These are phyloP conservation scores for Aspergillus phoenicis DNA, from an alignment of 2,329 filamentous ascomycete species.

Conservation along the genomic window DNA sequence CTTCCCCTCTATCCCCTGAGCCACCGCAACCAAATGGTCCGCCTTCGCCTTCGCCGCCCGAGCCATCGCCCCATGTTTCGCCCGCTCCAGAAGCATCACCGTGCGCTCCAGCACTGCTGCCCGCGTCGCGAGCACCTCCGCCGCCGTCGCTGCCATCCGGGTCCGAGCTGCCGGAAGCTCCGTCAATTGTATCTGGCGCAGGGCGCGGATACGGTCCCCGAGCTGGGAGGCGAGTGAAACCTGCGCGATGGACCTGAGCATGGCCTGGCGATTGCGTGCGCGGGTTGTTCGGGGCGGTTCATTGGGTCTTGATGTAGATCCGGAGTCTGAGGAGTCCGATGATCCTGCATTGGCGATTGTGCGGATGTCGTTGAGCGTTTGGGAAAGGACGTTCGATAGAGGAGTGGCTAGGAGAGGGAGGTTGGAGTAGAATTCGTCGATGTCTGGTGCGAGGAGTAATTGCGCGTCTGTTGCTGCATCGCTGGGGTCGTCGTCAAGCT, in stretches of 20 bases:
- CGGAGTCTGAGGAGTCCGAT: slow-evolving; percentile 1
- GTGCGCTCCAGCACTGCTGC: slow-evolving; percentile 40
- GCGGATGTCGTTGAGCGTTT: slow-evolving; percentile 31
- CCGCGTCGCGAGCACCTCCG: slow-evolving; percentile 36
- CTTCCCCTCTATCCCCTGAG: slow-evolving; percentile 42
- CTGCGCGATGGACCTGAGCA: slow-evolving; percentile 12
- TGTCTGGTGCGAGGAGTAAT: slow-evolving; percentile 38
- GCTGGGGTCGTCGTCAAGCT: slow-evolving; percentile 21
- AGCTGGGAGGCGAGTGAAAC: slow-evolving; percentile 32
- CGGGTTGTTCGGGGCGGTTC: slow-evolving; percentile 18
- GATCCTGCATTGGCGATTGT: slow-evolving; percentile 26
- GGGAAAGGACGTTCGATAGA: slow-evolving; percentile 32
- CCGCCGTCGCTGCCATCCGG: slow-evolving; percentile 39
- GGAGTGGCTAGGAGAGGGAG: slow-evolving; percentile 28
- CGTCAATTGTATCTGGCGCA: slow-evolving; percentile 36
- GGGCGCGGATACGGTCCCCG: slow-evolving; percentile 26
- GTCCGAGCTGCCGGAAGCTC: slow-evolving; percentile 37
- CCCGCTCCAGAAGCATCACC: slow-evolving; percentile 44
- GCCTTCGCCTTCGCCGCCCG: slow-evolving; percentile 42
- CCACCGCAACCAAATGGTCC: slow-evolving; percentile 43
- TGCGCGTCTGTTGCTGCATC: slow-evolving; percentile 26
- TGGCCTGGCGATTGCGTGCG: slow-evolving; percentile 14
- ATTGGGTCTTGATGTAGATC: slow-evolving; percentile 9
- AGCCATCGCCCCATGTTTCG: slow-evolving; percentile 41
- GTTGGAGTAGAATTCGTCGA: slow-evolving; percentile 38